phyloP scores from a whole-genome alignment of 2,329 filamentous ascomycete species.

The Mycogone perniciosa region DNA sequence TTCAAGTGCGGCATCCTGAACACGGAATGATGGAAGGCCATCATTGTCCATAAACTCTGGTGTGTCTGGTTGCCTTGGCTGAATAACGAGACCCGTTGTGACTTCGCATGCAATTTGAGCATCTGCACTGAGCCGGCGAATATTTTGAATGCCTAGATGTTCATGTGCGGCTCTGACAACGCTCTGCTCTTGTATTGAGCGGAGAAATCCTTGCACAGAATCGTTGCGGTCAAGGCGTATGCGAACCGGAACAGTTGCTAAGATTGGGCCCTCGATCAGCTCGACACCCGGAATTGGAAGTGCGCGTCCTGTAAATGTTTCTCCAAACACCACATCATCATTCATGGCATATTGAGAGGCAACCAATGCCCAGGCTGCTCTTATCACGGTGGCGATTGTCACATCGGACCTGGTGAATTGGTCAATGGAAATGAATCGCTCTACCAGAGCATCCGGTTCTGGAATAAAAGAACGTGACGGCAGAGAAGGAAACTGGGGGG shows the following conservation, averaged over 20 bases:
- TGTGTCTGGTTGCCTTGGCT: conserved; percentile 34
- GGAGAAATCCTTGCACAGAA: conserved; percentile 45
- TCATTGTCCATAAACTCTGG: too few relatives aligned
- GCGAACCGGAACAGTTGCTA: conserved; percentile 53
- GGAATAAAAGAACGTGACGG: conserved; percentile 43
- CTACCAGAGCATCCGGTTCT: conserved; percentile 45
- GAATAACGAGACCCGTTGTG: conserved; percentile 48
- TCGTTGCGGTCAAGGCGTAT: conserved; percentile 30
- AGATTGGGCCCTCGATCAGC: conserved; percentile 54
- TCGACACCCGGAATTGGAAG: conserved; percentile 42
- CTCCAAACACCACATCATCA: conserved; percentile 51
- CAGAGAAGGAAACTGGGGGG: conserved; percentile 42
- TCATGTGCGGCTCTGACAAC: conserved; percentile 57
- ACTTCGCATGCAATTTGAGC: conserved; percentile 51
- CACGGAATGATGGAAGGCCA: conserved; percentile 41
- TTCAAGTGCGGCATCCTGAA: conserved; percentile 48
- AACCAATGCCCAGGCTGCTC: conserved; percentile 53
- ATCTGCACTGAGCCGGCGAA: conserved; percentile 49
- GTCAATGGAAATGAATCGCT: conserved; percentile 41
- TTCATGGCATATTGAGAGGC: conserved; percentile 47
- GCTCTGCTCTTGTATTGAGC: conserved; percentile 49
- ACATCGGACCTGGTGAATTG: conserved; percentile 31
- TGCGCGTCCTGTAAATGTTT: conserved; percentile 53
- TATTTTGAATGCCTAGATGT: conserved; percentile 55
- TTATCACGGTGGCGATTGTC: conserved; percentile 50